Evolutionary conservation across 345 rosid genomes (phyloP), one percentile per base, ranked within the genome.

Genomic region (Lepidium didymum): DNA sequence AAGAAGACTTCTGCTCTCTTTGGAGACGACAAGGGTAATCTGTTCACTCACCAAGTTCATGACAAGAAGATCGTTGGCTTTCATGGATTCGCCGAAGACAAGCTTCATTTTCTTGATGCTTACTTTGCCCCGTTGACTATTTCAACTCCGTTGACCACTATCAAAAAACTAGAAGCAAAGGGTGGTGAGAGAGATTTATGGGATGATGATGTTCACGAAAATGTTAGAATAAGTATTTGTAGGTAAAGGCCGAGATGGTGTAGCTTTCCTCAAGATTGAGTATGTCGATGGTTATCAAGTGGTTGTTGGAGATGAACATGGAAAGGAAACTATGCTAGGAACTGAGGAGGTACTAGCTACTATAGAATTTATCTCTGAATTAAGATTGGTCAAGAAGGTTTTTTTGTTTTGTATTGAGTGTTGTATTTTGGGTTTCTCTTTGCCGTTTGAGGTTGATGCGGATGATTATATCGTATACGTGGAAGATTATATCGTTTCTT

Each of bases 381-480:
- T 47, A 40, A 14, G 35, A 43, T 23, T 45, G 43, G 10, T 21
- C 12, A 56, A 44, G 42, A 35, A 27, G 15, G 27, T 27, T 14
- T 25, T 38, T 67, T 27, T 4, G 27, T 27, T 27, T 27, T 7
- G 34, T 63, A 36, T 3, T 34, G 18, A 49, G 21, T 25, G 9
- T 15, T 40, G 1, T 27, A 11, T 29, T 31, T 5, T 33, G 31
- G 31, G 31, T 2, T 25, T 34, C 15, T 44, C 31, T 62, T 16
- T 63, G 31, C 16, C 64, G 76, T 64, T 72, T 38, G 70, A 25
- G 76, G 50, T 72, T 29, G 77, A 73, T 45, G 25, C 4, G 2
- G 73, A 61, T 29, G 78, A 74, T 46, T 74, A 67, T 47, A 74
- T 74, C 57, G 37, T 45, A 6, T 74, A 35, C 2, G 73, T 68